These are phyloP conservation scores for Corchorus olitorius DNA, from an alignment of 345 rosid species.

Conservation along the genomic window DNA sequence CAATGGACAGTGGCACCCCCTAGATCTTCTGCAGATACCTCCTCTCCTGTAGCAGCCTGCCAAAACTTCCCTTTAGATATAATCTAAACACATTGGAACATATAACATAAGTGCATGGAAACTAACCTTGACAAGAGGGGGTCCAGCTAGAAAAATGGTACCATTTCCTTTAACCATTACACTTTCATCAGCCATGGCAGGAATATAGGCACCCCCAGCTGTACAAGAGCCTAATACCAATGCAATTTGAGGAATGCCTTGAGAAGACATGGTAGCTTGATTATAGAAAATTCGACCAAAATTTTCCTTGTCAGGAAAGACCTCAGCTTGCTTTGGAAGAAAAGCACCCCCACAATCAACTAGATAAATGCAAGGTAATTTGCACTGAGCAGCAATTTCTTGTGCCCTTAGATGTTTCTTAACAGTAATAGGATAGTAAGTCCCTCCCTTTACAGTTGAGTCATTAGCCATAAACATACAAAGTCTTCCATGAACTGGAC, in stretches of 20 bases:
- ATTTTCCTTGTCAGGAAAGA: constrained; percentile 93
- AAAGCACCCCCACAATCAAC: constrained; percentile 97
- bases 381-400: constrained; percentile 90
- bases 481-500: constrained; percentile 88
- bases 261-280: constrained; percentile 87
- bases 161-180: constrained; percentile 98
- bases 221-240: constrained; percentile 93
- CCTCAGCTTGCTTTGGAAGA: constrained; percentile 96
- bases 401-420: constrained; percentile 98
- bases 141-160: constrained; percentile 95
- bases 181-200: constrained; percentile 99
- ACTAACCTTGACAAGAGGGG: constrained; percentile 90
- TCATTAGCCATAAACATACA: constrained; percentile 97
- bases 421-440: constrained; percentile 90
- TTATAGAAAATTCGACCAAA: constrained; percentile 95
- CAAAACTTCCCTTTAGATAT: constrained; percentile 44
- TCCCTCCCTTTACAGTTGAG: constrained; percentile 96
- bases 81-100: constrained; percentile 15
- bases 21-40: constrained; percentile 89
- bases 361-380: constrained; percentile 84
- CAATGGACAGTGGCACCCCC: constrained; percentile 93
- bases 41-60: constrained; percentile 99
- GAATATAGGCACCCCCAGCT: constrained; percentile 96
- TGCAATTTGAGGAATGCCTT: constrained; percentile 95
- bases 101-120: constrained; percentile 12